These are phyloP conservation scores for Penicillium sp. DNA, from an alignment of 2,329 filamentous ascomycete species.

Conservation along the genomic window DNA sequence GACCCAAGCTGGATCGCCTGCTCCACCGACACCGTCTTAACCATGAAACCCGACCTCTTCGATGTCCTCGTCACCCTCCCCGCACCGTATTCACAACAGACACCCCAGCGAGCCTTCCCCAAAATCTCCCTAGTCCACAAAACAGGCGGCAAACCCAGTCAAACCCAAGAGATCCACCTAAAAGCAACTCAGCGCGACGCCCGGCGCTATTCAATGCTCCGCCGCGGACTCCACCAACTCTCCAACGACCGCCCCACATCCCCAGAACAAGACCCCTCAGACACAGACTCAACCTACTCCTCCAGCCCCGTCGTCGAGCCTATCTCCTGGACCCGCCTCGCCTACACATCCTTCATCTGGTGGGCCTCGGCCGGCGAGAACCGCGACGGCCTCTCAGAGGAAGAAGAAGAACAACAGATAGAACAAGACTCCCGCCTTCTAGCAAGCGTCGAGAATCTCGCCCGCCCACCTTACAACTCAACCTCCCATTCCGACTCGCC, in stretches of 20 bases:
- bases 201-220: slow-evolving; percentile 70
- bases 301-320: slow-evolving; percentile 52
- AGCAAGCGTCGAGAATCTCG: slow-evolving; percentile 35
- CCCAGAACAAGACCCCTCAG: slow-evolving; percentile 33
- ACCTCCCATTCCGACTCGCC: slow-evolving; percentile 5
- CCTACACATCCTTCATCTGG: slow-evolving; percentile 64
- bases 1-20: slow-evolving; percentile 82
- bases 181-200: slow-evolving; percentile 90
- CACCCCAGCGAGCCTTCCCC: slow-evolving; percentile 68
- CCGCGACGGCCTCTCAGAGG: slow-evolving; percentile 53
- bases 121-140: slow-evolving; percentile 62
- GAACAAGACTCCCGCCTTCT: slow-evolving; percentile 45
- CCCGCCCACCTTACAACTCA: slow-evolving; percentile 17
- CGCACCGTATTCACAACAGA: slow-evolving; percentile 56
- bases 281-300: slow-evolving; percentile 42
- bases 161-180: slow-evolving; percentile 43
- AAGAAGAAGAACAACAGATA: slow-evolving; percentile 48
- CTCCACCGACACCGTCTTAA: slow-evolving; percentile 90
- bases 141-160: slow-evolving; percentile 51
- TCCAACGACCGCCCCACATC: slow-evolving; percentile 19
- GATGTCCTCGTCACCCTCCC: slow-evolving; percentile 86
- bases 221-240: slow-evolving; percentile 54
- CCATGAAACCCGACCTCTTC: slow-evolving; percentile 80
- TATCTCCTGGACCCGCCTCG: slow-evolving; percentile 58
- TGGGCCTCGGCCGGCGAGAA: slow-evolving; percentile 65